Percentiles rank a stretch among this genome's conserved stretches.
These are phyloP conservation scores for Craterostigma plantagineum DNA, from an alignment of 257 asterid genomes.

Conservation along the genomic window DNA sequence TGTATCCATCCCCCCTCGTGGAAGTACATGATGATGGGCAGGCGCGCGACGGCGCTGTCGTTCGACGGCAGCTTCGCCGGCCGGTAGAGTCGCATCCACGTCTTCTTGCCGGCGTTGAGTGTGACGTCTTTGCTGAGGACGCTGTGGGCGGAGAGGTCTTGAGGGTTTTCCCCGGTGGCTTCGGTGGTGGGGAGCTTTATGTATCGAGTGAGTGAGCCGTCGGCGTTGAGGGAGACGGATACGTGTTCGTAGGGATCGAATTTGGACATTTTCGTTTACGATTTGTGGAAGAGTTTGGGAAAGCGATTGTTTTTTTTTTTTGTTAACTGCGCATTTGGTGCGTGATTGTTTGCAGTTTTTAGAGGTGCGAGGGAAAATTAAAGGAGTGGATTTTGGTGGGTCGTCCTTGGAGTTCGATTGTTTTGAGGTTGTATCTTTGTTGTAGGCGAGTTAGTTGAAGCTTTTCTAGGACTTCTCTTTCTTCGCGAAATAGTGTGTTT, in stretches of 20 bases:
- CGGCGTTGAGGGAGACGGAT: slow-evolving; percentile 25
- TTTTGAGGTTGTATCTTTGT: too few species aligned
- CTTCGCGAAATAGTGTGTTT: too few species aligned
- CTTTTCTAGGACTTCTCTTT: too few species aligned
- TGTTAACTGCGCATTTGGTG: too few species aligned
- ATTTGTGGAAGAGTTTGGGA: too few species aligned
- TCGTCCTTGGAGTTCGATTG: too few species aligned
- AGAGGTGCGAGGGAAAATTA: too few species aligned
- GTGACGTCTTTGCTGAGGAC: slow-evolving; percentile 67
- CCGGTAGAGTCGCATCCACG: slow-evolving; percentile 68
- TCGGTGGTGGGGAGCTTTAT: slow-evolving; percentile 38
- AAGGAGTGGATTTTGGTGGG: too few species aligned
- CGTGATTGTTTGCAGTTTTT: too few species aligned
- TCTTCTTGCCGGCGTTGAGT: slow-evolving; percentile 35
- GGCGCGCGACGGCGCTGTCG: slow-evolving; percentile 30
- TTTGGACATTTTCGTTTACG: slow-evolving; percentile 28
- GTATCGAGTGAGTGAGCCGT: slow-evolving; percentile 63
- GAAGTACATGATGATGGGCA: slow-evolving; percentile 57
- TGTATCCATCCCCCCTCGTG: slow-evolving; percentile 62
- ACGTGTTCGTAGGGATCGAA: slow-evolving; percentile 72
- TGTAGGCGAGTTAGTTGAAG: too few species aligned
- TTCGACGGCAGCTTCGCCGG: slow-evolving; percentile 41
- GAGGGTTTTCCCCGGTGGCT: slow-evolving; percentile 35
- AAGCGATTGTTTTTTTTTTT: too few species aligned
- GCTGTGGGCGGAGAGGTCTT: slow-evolving; percentile 13